phyloP scores from a whole-genome alignment of 1,139 yeast species.

The Taphrina flavorubra region DNA sequence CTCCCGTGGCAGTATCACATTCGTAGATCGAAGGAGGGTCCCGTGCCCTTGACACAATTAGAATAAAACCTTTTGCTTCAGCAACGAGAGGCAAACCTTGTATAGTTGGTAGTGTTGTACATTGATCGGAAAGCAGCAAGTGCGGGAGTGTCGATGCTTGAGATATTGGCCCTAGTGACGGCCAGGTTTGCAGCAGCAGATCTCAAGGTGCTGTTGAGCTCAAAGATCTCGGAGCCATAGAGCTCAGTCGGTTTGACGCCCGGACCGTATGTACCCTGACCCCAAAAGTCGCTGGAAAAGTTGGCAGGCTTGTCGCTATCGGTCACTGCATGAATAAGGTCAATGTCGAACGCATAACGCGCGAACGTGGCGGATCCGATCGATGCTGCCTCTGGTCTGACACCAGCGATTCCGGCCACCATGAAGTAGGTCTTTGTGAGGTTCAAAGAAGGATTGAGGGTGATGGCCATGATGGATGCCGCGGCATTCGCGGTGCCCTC shows the following conservation, averaged over 20 bases:
- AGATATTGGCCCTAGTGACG: slow-evolving; percentile 18
- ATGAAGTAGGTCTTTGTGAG: slow-evolving; percentile 65
- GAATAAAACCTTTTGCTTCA: slow-evolving; percentile 49
- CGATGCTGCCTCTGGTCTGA: slow-evolving; percentile 59
- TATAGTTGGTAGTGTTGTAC: slow-evolving; percentile 53
- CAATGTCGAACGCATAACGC: slow-evolving; percentile 68
- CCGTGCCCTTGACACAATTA: slow-evolving; percentile 59
- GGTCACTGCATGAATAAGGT: slow-evolving; percentile 65
- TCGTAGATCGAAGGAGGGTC: slow-evolving; percentile 59
- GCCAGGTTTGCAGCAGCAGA: slow-evolving; percentile 66
- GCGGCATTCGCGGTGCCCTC: slow-evolving; percentile 77
- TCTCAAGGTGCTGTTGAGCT: slow-evolving; percentile 64
- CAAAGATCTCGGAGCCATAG: slow-evolving; percentile 71
- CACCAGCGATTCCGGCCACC: slow-evolving; percentile 72
- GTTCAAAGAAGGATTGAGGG: slow-evolving; percentile 63
- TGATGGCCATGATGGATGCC: slow-evolving; percentile 61
- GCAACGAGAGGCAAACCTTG: slow-evolving; percentile 55
- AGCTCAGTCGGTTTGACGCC: slow-evolving; percentile 61
- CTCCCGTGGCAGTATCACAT: slow-evolving; percentile 68
- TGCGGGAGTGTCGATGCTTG: slow-evolving; percentile 19
- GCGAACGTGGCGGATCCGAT: slow-evolving; percentile 67
- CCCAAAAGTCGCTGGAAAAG: slow-evolving; percentile 68
- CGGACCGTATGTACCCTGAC: slow-evolving; percentile 62
- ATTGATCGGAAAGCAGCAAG: slow-evolving; percentile 15
- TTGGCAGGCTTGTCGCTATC: slow-evolving; percentile 57